Base-by-base conservation (phyloP, 805 yeast species). In the Saturnispora saitoi region DNA sequence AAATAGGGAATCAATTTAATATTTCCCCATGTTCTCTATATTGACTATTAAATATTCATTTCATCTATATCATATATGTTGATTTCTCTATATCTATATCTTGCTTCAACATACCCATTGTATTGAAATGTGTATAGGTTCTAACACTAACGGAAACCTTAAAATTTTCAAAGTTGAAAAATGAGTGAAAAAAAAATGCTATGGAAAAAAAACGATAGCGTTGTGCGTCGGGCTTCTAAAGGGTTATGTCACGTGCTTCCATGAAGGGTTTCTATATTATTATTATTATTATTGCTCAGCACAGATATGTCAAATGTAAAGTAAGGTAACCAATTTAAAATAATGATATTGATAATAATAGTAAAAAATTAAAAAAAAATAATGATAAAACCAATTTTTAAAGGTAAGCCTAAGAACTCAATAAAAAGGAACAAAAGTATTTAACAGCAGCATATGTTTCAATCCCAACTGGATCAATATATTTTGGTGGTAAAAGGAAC, bases 401-500 rank as follows among this genome's bases (percentile, higher is more conserved):
- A 17, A 14, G 26, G 15, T 24, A 9, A 19, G 7, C 10, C 19
- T 54, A 51, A 36, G 52, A 58, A 11, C 54, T 50, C 31, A 75
- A 51, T 29, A 76, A 66, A 56, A 80, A 80, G 17, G 73, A 70
- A 49, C 81, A 78, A 63, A 86, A 86, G 69, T 72, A 70, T 69
- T 75, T 76, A 22, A 86, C 68, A 2, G 89, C 82, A 1, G 82
- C 75, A 60, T 80, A 80, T 24, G 82, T 73, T 63, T 88, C 95
- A 48, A 70, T 68, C 1, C 95, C 95, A 8, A 85, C 95, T 1
- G 95, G 91, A 22, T 61, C 69, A 48, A 88, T 87, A 59, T 70
- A 77, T 56, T 76, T 76, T 1, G 81, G 58, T 6, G 96, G 95
- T 38, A 87, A 68, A 54, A 88, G 70, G 59, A 86, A 88, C 1